phyloP scores from a whole-genome alignment of 2,329 filamentous ascomycete species.

The Ophiostoma sp. region DNA sequence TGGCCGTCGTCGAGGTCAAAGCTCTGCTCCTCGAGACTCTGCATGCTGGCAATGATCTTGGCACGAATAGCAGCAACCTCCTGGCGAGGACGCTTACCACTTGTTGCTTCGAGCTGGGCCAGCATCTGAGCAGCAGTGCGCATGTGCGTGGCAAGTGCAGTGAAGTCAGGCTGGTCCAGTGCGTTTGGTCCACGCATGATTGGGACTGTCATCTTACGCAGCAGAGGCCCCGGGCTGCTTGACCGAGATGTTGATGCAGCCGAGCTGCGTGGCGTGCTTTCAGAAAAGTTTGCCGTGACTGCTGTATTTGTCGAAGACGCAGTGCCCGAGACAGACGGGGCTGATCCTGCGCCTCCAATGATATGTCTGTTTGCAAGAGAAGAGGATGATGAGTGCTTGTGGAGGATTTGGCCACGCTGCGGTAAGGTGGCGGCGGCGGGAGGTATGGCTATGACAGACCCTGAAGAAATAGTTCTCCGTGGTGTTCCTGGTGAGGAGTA shows the following conservation, averaged over 20 bases:
- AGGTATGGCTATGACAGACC: not conserved
- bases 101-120: constrained; percentile 73
- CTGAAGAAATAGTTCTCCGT: not conserved
- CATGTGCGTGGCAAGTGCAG: constrained; percentile 80
- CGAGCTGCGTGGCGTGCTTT: constrained; percentile 62
- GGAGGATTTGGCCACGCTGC: constrained; percentile 8
- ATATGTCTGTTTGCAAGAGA: constrained; percentile 20
- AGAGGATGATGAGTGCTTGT: constrained; percentile 16
- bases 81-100: constrained; percentile 69
- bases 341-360: constrained; percentile 16
- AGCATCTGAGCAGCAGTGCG: constrained; percentile 82
- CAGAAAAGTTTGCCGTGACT: constrained; percentile 58
- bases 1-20: constrained; percentile 66
- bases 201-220: constrained; percentile 54
- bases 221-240: constrained; percentile 54
- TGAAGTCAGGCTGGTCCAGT: constrained; percentile 71
- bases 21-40: constrained; percentile 77
- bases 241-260: constrained; percentile 63
- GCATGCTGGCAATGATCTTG: constrained; percentile 87
- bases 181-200: constrained; percentile 47
- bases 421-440: constrained; percentile 14
- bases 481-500: not conserved
- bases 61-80: constrained; percentile 79
- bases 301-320: constrained; percentile 52
- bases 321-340: constrained; percentile 54